Percentiles rank a stretch among this genome's conserved stretches.
Evolutionary conservation across 805 yeast genomes (phyloP).

Genomic region (Saccharomyces jurei): DNA sequence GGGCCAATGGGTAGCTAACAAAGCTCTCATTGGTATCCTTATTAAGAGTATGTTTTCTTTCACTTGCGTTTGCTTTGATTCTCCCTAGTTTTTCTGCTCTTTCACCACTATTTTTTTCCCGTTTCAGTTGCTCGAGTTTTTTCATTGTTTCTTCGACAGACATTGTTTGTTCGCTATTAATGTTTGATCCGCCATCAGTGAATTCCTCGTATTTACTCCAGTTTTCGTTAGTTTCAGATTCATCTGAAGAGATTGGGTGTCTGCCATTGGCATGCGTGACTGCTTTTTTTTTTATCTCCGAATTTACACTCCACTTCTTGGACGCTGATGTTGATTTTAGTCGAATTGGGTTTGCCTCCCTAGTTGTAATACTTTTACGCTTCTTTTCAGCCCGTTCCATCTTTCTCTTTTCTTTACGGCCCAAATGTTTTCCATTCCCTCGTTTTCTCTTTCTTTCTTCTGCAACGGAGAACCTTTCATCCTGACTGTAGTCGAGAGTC

Average conservation of each 20-base stretch:
- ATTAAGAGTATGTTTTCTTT: constrained; percentile 4
- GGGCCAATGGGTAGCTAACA: constrained; percentile 25
- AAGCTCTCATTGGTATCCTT: constrained; percentile 9
- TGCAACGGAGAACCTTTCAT: constrained; percentile 29
- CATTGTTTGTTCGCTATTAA: constrained; percentile 28
- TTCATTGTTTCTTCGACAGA: constrained; percentile 39
- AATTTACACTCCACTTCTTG: background rate
- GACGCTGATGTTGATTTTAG: background rate
- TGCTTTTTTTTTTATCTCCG: background rate
- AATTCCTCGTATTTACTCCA: constrained; percentile 4
- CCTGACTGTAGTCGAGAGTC: constrained; percentile 36
- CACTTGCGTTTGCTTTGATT: constrained; percentile 28
- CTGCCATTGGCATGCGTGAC: background rate
- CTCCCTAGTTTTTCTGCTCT: constrained; percentile 22
- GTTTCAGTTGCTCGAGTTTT: constrained; percentile 36
- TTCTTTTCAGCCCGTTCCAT: constrained; percentile 33
- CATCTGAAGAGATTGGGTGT: background rate
- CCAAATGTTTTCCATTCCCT: constrained; percentile 18
- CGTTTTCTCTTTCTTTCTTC: constrained; percentile 30
- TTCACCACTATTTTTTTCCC: constrained; percentile 21
- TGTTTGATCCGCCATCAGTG: constrained; percentile 6
- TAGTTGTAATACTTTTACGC: constrained; percentile 13
- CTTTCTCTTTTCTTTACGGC: constrained; percentile 38
- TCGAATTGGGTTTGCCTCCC: background rate
- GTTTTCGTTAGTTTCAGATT: background rate